phyloP scores from a whole-genome alignment of 805 yeast genomes.

The Metschnikowia henanensis region DNA sequence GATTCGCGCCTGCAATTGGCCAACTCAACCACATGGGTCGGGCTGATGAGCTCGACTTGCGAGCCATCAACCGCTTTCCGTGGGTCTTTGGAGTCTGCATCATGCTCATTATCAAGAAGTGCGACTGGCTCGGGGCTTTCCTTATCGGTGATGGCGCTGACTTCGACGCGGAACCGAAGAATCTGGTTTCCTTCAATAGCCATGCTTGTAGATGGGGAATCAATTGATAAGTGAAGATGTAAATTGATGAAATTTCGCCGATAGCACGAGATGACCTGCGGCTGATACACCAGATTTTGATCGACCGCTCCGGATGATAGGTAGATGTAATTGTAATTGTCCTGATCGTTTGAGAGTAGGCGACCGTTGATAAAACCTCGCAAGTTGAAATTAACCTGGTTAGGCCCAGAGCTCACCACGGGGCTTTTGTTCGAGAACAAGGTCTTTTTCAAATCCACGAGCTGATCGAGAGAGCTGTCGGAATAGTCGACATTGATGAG shows the following conservation, averaged over 20 bases:
- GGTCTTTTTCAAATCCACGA: conserved; percentile 13
- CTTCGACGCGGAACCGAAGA: conserved; percentile 34
- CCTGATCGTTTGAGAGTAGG: conserved; percentile 41
- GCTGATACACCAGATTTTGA: conserved; percentile 18
- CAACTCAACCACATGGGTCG: conserved; percentile 10
- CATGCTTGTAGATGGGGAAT: conserved; percentile 1
- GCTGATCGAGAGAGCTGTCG: conserved; percentile 10
- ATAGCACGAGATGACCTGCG: conserved; percentile 45
- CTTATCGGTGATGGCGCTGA: conserved; percentile 38
- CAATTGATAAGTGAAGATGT: conserved; percentile 7
- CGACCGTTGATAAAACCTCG: conserved; percentile 44
- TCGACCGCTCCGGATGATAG: conserved; percentile 14
- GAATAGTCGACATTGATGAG: conserved; percentile 16
- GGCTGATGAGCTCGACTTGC: conserved; percentile 10
- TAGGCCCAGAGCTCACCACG: background rate
- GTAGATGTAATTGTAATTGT: conserved; percentile 33
- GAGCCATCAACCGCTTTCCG: conserved; percentile 6
- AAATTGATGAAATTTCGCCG: conserved; percentile 42
- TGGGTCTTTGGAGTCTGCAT: conserved; percentile 15
- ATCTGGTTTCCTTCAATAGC: conserved; percentile 6
- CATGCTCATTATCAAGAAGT: conserved; percentile 22
- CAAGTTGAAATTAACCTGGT: conserved; percentile 2
- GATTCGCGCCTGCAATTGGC: conserved; percentile 20
- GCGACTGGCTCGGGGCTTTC: conserved; percentile 15
- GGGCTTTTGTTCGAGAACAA: background rate